phyloP scores from a whole-genome alignment of 208 protist genomes.

The Strigomonas culicis region DNA sequence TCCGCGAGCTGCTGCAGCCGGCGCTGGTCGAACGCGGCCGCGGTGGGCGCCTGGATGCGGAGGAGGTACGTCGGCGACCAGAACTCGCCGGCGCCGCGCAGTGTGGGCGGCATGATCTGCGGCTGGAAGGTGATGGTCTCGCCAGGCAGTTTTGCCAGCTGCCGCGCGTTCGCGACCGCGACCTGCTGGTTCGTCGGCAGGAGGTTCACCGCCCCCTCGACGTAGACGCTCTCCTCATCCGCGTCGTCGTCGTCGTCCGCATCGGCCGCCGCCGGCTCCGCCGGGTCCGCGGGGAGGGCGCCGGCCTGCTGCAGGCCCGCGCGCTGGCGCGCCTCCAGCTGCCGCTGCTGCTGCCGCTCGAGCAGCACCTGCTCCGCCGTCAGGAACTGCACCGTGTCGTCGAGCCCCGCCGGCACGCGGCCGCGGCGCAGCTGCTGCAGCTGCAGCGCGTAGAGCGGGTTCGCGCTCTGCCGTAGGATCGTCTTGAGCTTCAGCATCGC shows the following conservation, averaged over 20 bases:
- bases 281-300: conserved; percentile 1
- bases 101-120: conserved; percentile 44
- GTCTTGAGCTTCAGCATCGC: conserved; percentile 74
- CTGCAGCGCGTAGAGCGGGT: conserved; percentile 52
- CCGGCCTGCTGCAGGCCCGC: conserved; percentile 22
- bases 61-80: conserved; percentile 80
- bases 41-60: conserved; percentile 18
- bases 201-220: conserved; percentile 66
- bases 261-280: not conserved
- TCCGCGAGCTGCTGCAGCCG: not conserved
- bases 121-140: conserved; percentile 55
- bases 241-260: conserved; percentile 3
- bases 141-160: conserved; percentile 60
- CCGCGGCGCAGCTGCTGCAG: conserved; percentile 75
- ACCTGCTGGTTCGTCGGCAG: conserved; percentile 84
- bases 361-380: conserved; percentile 19
- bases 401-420: conserved; percentile 49
- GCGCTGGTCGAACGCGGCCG: conserved; percentile 8
- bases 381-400: conserved; percentile 55
- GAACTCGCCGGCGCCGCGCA: conserved; percentile 26
- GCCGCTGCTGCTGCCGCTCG: conserved; percentile 17
- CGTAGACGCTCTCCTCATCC: conserved; percentile 12
- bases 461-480: conserved; percentile 49
- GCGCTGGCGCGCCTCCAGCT: conserved; percentile 20
- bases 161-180: conserved; percentile 43